A percentile compares a stretch with the other conserved stretches of the same genome.
phyloP scores from a whole-genome alignment of 371 early-diverging fungal species.

The Rhizopus microsporus region DNA sequence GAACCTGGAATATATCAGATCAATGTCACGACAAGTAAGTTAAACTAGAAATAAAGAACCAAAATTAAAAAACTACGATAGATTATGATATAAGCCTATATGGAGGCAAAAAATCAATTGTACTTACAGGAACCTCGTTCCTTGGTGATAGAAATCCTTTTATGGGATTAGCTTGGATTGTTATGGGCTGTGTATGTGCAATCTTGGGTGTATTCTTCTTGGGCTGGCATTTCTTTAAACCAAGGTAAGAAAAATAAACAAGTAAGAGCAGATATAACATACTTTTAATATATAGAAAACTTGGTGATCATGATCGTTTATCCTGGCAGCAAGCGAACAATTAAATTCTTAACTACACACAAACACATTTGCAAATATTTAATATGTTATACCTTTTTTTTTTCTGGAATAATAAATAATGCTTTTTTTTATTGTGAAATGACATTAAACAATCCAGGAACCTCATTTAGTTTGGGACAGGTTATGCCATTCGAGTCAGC shows the following conservation, averaged over 20 bases:
- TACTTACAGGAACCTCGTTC: conserved; percentile 91
- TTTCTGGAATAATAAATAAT: no score
- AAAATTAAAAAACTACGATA: conserved; percentile 22
- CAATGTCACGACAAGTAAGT: conserved; percentile 56
- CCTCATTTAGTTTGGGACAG: conserved; percentile 18
- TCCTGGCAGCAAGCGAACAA: conserved; percentile 86
- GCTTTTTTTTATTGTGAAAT: not conserved
- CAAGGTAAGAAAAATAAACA: conserved; percentile 60
- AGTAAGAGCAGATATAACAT: conserved; percentile 4
- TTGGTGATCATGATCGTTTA: conserved; percentile 95
- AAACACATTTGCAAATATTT: no score
- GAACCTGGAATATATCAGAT: conserved; percentile 59
- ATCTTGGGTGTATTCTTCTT: conserved; percentile 87
- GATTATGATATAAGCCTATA: conserved; percentile 82
- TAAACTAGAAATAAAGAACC: not conserved
- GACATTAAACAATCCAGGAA: conserved; percentile 29
- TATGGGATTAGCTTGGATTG: conserved; percentile 92
- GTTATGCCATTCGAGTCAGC: conserved; percentile 56
- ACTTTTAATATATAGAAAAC: conserved; percentile 60
- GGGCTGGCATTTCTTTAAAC: conserved; percentile 87
- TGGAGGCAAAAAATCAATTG: conserved; percentile 93
- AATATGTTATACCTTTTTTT: no score
- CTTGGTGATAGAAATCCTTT: conserved; percentile 96
- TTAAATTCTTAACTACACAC: not conserved
- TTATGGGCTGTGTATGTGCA: conserved; percentile 86